phyloP scores from a whole-genome alignment of 179 eudicot genomes.

The Pouteria campechiana region DNA sequence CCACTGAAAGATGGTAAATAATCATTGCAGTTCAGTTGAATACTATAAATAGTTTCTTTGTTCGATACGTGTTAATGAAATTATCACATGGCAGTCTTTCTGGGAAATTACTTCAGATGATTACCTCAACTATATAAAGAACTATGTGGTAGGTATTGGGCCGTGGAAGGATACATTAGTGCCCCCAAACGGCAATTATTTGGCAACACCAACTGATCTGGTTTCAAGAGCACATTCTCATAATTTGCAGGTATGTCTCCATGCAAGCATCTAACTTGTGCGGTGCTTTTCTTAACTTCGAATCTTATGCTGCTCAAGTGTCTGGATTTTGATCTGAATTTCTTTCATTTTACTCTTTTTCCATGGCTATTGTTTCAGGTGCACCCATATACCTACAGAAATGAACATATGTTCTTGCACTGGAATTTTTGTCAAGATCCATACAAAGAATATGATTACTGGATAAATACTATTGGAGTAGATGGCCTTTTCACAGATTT shows the following conservation, averaged over 20 bases:
- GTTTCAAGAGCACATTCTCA: constrained; percentile 94
- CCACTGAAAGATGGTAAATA: too few relatives aligned
- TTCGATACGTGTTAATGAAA: too few relatives aligned
- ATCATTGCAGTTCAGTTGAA: too few relatives aligned
- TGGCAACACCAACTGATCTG: constrained; percentile 64
- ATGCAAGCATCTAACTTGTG: neutral
- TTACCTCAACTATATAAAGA: constrained; percentile 59
- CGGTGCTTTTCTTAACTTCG: neutral
- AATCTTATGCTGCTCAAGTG: too few relatives aligned
- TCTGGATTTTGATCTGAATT: too few relatives aligned
- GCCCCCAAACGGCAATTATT: constrained; percentile 48
- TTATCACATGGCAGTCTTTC: constrained; percentile 42
- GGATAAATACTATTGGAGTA: constrained; percentile 76
- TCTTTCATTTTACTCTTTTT: neutral
- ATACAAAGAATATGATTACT: constrained; percentile 58
- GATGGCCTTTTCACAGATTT: constrained; percentile 95
- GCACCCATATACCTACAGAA: constrained; percentile 84
- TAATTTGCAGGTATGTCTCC: constrained; percentile 51
- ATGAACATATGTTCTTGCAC: constrained; percentile 63
- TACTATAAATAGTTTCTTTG: neutral
- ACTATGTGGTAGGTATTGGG: constrained; percentile 85
- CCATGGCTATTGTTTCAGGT: constrained; percentile 34
- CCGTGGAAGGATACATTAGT: constrained; percentile 91
- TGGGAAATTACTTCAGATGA: constrained; percentile 82
- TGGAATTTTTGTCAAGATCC: constrained; percentile 74